These are phyloP conservation scores for Camelina sativa DNA, from an alignment of 345 rosid genomes.

Conservation along the genomic window DNA sequence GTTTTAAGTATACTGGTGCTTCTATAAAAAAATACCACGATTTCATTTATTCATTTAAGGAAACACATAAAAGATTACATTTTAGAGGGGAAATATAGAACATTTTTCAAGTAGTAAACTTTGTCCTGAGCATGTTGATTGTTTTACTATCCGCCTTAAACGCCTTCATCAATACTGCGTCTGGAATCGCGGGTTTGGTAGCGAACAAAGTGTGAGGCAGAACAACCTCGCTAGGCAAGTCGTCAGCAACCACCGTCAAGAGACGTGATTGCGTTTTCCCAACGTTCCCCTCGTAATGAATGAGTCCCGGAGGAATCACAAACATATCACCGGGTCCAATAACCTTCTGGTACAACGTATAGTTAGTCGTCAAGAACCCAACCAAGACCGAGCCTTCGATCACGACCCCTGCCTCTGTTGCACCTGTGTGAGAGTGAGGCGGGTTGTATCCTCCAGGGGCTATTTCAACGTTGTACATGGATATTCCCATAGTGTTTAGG, in stretches of 20 bases:
- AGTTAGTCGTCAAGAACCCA: constrained; percentile 57
- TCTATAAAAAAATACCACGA: neutral
- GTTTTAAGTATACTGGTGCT: neutral
- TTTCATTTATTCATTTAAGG: constrained; percentile 29
- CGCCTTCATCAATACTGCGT: constrained; percentile 56
- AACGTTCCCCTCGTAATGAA: constrained; percentile 72
- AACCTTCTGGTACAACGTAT: constrained; percentile 57
- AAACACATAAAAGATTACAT: constrained; percentile 15
- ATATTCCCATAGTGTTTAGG: constrained; percentile 61
- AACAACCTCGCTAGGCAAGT: constrained; percentile 57
- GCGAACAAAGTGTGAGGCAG: constrained; percentile 47
- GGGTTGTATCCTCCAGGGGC: constrained; percentile 63
- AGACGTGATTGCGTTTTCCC: constrained; percentile 58
- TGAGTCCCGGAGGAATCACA: constrained; percentile 61
- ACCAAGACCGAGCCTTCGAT: constrained; percentile 62
- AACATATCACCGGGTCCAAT: constrained; percentile 59
- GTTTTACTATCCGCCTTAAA: constrained; percentile 51
- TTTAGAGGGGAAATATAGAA: neutral
- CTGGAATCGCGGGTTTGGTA: constrained; percentile 59
- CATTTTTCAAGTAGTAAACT: constrained; percentile 44
- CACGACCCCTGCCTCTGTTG: constrained; percentile 58
- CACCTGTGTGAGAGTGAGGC: constrained; percentile 70
- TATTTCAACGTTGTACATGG: constrained; percentile 68
- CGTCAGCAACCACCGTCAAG: constrained; percentile 67
- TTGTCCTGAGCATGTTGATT: constrained; percentile 57